A percentile compares a stretch with the other conserved stretches of the same genome.
These are phyloP conservation scores for Psilocybe sp. DNA, from an alignment of 768 basidiomycete species.

Conservation along the genomic window DNA sequence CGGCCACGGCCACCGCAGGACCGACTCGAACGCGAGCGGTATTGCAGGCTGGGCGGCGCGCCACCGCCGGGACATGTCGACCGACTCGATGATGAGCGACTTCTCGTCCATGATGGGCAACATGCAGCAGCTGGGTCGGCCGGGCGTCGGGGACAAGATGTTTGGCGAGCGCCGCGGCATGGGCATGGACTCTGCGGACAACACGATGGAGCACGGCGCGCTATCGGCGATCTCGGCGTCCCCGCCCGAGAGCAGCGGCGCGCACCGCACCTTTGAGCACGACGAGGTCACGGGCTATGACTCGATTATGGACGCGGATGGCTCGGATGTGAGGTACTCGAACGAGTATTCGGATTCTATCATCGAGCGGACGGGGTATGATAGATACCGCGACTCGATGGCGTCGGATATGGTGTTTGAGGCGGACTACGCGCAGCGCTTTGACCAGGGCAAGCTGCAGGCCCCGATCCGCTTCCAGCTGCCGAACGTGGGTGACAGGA, in stretches of 20 bases:
- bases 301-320: constrained; percentile 61
- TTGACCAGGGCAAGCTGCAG: not conserved
- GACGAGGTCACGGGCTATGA: constrained; percentile 37
- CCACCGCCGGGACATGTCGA: constrained; percentile 53
- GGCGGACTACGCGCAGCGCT: constrained; percentile 30
- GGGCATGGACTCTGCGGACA: not conserved
- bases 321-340: constrained; percentile 24
- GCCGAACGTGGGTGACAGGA: constrained; percentile 38
- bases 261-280: constrained; percentile 16
- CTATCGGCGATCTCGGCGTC: constrained; percentile 66
- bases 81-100: constrained; percentile 67
- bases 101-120: constrained; percentile 39
- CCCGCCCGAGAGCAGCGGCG: constrained; percentile 43
- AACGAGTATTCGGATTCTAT: constrained; percentile 44
- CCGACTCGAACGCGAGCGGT: constrained; percentile 57
- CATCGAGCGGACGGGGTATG: constrained; percentile 59
- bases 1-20: constrained; percentile 37
- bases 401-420: constrained; percentile 66
- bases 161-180: constrained; percentile 46
- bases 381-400: constrained; percentile 33
- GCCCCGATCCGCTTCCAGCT: not conserved
- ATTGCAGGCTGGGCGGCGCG: constrained; percentile 52
- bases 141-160: constrained; percentile 87
- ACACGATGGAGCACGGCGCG: constrained; percentile 45
- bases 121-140: constrained; percentile 51